phyloP scores from a whole-genome alignment of 2,329 filamentous ascomycete genomes.

The Aspergillus quadrilineatus region DNA sequence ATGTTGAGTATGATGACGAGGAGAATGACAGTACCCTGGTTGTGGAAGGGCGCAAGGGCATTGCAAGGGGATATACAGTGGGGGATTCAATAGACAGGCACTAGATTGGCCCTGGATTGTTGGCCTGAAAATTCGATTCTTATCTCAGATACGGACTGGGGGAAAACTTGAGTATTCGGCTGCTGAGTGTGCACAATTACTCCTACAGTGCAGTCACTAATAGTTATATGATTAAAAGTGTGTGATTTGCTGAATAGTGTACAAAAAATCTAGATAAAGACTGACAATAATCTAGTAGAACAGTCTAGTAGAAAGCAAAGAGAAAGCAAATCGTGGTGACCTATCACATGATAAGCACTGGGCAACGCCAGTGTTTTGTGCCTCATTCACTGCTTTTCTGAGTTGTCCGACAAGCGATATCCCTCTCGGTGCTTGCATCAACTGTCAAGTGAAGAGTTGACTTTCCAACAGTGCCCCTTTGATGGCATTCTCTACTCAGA shows the following conservation, averaged over 20 bases:
- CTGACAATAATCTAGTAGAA: background rate
- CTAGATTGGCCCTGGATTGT: constrained; percentile 20
- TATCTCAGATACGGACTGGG: constrained; percentile 3
- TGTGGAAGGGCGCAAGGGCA: constrained; percentile 81
- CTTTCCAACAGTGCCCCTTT: constrained; percentile 20
- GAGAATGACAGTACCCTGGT: constrained; percentile 59
- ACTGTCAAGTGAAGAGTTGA: background rate
- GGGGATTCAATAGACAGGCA: constrained; percentile 55
- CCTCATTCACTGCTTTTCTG: constrained; percentile 19
- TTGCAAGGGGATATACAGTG: constrained; percentile 84
- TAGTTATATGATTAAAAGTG: background rate
- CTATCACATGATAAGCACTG: constrained; percentile 27
- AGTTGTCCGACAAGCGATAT: constrained; percentile 21
- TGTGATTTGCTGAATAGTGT: background rate
- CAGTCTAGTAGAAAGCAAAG: background rate
- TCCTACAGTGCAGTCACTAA: background rate
- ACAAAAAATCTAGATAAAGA: background rate
- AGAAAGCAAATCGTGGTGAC: constrained; percentile 14
- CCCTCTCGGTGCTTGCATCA: constrained; percentile 13
- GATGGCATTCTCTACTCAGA: constrained; percentile 30
- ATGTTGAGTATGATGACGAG: constrained; percentile 59
- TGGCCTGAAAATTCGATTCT: constrained; percentile 9
- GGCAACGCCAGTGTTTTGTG: constrained; percentile 22
- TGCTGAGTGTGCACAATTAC: background rate
- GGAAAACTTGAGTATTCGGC: background rate